These are phyloP conservation scores for Starmerella geochares DNA, from an alignment of 805 yeast species.

Conservation along the genomic window DNA sequence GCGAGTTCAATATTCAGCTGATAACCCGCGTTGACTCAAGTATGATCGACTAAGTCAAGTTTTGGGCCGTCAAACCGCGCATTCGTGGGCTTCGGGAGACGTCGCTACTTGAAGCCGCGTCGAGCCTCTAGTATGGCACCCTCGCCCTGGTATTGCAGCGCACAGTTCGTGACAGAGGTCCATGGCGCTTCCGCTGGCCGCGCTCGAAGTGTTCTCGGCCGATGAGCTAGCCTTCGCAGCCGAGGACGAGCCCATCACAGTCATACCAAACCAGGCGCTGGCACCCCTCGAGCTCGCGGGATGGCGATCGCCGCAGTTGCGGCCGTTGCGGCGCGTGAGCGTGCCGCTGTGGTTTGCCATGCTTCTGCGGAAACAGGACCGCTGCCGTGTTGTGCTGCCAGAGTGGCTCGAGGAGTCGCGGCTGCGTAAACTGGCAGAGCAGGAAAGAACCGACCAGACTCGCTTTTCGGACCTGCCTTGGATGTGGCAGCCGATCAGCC, in stretches of 20 bases:
- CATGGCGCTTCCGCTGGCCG: conserved; percentile 6
- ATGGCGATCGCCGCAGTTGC: conserved; percentile 46
- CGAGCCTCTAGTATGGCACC: no score
- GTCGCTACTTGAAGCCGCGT: no score
- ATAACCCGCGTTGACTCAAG: no score
- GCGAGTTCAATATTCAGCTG: no score
- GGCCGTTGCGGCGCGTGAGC: conserved; percentile 56
- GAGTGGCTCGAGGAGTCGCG: conserved; percentile 58
- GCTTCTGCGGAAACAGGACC: conserved; percentile 68
- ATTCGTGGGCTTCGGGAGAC: no score
- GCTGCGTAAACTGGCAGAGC: conserved; percentile 50
- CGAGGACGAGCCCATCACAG: conserved; percentile 62
- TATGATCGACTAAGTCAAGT: no score
- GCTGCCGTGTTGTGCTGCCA: conserved; percentile 80
- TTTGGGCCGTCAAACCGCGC: no score
- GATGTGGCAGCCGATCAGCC: conserved; percentile 80
- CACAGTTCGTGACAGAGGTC: neutral
- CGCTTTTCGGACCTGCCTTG: conserved; percentile 59
- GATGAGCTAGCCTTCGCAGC: conserved; percentile 73
- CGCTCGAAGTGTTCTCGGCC: conserved; percentile 15
- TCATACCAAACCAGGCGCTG: conserved; percentile 70
- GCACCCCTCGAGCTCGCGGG: conserved; percentile 57
- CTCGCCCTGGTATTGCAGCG: neutral
- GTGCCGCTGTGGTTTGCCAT: conserved; percentile 87
- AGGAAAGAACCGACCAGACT: conserved; percentile 48